These are phyloP conservation scores for Trichoderma brevicompactum DNA, from an alignment of 2,329 filamentous ascomycete genomes.

Conservation along the genomic window DNA sequence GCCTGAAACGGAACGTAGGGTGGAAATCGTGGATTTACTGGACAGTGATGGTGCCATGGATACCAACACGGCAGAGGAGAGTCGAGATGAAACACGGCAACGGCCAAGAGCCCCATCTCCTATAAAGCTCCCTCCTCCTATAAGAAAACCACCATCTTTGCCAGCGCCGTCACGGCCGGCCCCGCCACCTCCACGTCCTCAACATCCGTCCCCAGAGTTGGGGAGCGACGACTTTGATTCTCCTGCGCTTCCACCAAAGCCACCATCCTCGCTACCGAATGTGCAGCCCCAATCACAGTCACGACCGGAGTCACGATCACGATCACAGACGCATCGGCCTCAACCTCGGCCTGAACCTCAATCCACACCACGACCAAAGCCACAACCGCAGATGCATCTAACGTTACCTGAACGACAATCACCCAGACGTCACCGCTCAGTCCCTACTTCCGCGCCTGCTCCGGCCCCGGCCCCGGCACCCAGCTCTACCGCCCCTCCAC, in stretches of 20 bases:
- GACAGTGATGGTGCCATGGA: constrained; percentile 16
- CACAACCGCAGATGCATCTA: not conserved
- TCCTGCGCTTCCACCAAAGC: not conserved
- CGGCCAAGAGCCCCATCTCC: not conserved
- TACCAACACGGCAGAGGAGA: not conserved
- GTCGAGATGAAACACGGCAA: not conserved
- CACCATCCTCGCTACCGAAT: not conserved
- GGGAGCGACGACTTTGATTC: constrained; percentile 23
- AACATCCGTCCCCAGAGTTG: constrained; percentile 10
- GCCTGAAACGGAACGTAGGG: not conserved
- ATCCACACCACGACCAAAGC: not conserved
- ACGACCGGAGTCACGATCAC: not conserved
- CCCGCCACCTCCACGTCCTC: not conserved
- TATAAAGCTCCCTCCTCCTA: not conserved
- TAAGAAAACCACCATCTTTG: not conserved
- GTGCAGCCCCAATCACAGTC: not conserved
- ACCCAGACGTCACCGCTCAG: constrained; percentile 29
- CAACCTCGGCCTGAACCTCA: not conserved
- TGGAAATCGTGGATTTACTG: not conserved
- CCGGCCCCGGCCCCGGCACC: not conserved
- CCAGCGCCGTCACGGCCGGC: constrained; percentile 9
- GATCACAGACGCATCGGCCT: not conserved
- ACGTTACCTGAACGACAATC: constrained; percentile 16
- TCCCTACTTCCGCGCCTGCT: not conserved
- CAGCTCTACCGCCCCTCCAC: not conserved